Evolutionary conservation across 441 rosid genomes (phyloP).

Genomic region (Hura crepitans): DNA sequence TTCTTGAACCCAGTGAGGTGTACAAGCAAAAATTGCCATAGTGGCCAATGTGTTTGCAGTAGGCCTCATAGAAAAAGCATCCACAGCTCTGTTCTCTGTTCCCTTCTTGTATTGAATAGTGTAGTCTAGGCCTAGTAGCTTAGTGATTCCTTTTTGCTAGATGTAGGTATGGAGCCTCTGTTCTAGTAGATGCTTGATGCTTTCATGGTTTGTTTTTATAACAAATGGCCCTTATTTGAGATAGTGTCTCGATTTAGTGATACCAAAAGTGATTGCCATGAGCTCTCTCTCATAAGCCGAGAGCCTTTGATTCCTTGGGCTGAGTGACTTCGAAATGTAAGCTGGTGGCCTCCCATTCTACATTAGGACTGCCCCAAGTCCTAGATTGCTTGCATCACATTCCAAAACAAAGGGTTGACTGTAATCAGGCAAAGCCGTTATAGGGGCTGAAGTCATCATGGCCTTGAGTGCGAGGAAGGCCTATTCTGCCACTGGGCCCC

Average conservation of each 20-base stretch:
- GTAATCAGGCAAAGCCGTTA: background rate
- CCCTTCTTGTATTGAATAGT: background rate
- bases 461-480: background rate
- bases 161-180: background rate
- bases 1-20: background rate
- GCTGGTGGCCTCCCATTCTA: background rate
- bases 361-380: background rate
- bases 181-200: background rate
- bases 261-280: background rate
- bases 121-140: background rate
- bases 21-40: background rate
- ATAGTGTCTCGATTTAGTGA: conserved; percentile 6
- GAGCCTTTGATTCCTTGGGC: background rate
- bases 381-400: background rate
- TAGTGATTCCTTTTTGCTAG: background rate
- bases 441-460: background rate
- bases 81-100: background rate
- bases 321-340: background rate
- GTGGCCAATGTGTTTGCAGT: rapidly evolving
- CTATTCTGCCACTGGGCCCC: background rate
- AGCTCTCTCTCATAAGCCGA: conserved; percentile 12
- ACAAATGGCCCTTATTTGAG: background rate
- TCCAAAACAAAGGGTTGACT: background rate
- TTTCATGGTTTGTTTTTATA: conserved; percentile 1
- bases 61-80: background rate